phyloP scores from a whole-genome alignment of 2,329 filamentous ascomycete species.

The Colletotrichum viniferum region DNA sequence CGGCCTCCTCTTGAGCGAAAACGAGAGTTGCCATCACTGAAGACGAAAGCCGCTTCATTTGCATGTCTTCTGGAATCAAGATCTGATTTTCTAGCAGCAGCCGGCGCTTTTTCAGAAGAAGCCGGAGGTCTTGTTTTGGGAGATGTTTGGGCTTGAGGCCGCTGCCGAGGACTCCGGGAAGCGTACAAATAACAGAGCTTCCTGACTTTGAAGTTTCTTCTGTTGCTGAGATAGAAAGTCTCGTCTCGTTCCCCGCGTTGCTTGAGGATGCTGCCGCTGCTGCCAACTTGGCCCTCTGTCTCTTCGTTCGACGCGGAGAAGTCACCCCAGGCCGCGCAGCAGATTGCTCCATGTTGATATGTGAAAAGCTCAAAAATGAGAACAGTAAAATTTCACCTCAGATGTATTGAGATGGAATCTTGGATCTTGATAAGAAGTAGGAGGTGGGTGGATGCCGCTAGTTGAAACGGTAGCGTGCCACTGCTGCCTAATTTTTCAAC shows the following conservation, averaged over 20 bases:
- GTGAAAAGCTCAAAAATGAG: not conserved
- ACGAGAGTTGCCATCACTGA: constrained; percentile 40
- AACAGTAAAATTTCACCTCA: not conserved
- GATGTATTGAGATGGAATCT: not conserved
- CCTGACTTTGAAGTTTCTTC: not conserved
- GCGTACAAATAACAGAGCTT: not conserved
- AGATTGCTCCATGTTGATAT: not conserved
- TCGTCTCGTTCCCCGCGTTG: not conserved
- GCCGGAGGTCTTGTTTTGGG: not conserved
- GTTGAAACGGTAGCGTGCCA: not conserved
- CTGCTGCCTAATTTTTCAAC: not conserved
- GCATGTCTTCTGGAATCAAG: constrained; percentile 2
- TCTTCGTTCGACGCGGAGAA: not conserved
- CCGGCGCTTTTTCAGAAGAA: constrained; percentile 7
- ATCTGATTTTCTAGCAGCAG: not conserved
- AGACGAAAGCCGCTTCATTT: not conserved
- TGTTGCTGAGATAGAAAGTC: not conserved
- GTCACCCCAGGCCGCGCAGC: not conserved
- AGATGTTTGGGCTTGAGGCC: constrained; percentile 12
- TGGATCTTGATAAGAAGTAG: not conserved
- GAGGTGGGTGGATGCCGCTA: not conserved
- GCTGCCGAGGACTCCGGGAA: not conserved
- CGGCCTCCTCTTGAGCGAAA: constrained; percentile 53
- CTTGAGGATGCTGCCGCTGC: not conserved
- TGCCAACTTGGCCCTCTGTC: not conserved